Conservation (phyloP, 2,329 filamentous ascomycete species). For the Monosporascus sp. region DNA sequence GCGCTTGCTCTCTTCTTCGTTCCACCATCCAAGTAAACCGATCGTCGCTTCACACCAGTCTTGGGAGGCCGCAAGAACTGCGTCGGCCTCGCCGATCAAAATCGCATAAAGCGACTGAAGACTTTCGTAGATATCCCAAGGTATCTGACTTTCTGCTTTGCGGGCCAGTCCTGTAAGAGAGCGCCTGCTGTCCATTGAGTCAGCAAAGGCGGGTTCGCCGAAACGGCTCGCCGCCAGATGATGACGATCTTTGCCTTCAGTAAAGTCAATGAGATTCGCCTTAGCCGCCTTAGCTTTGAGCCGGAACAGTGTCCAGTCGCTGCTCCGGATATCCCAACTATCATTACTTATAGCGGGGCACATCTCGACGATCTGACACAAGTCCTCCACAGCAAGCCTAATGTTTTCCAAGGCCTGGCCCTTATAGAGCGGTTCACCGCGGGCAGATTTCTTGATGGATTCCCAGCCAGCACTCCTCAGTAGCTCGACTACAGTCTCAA, state of each 20-base stretch:
- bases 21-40: conserved; percentile 86
- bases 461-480: conserved; percentile 75
- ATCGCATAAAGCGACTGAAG: conserved; percentile 77
- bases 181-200: conserved; percentile 38
- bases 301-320: conserved; percentile 81
- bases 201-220: conserved; percentile 27
- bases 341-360: conserved; percentile 67
- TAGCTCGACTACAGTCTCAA: conserved; percentile 61
- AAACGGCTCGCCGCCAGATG: conserved; percentile 25
- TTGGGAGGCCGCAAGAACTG: conserved; percentile 71
- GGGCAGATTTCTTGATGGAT: conserved; percentile 63
- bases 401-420: conserved; percentile 76
- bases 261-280: conserved; percentile 69
- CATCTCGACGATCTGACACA: conserved; percentile 63
- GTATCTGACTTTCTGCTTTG: conserved; percentile 80
- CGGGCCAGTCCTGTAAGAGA: conserved; percentile 62
- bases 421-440: conserved; percentile 63
- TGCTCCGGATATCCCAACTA: conserved; percentile 73
- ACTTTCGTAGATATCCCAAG: conserved; percentile 86
- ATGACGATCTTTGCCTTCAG: conserved; percentile 63
- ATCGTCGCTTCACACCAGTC: conserved; percentile 92
- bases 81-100: conserved; percentile 67
- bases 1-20: conserved; percentile 57
- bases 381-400: conserved; percentile 63
- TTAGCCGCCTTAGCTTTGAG: conserved; percentile 66